Base-by-base conservation (phyloP, 371 early-diverging fungal species). In the Mucor velutinosus region DNA sequence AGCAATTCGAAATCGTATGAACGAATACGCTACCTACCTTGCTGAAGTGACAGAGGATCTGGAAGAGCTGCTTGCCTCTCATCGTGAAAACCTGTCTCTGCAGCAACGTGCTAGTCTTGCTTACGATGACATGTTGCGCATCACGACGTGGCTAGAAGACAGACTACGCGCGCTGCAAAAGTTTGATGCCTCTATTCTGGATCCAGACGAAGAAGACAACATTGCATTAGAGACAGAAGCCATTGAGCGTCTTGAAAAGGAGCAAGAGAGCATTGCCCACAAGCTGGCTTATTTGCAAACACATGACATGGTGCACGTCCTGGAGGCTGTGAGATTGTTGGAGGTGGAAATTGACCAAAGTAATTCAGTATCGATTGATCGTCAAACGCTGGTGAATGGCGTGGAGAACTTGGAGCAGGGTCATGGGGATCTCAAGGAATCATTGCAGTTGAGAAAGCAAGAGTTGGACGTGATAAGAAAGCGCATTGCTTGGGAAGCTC, bases 141-240 rank as follows among this genome's bases (percentile, higher is more conserved):
- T 84, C 57, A 75, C 70, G 0, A 59, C 62, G 17, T 84, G 83
- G 84, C 63, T 82, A n/a, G 80, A 76, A 35, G 76, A 84, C 29
- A 67, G 78, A 25, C 30, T 65, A 5, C 60, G 69, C 11, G 43
- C 70, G 21, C 17, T 77, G 11, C 67, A 76, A 15, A 72, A 69
- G 45, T 66, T 76, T 59, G 75, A 74, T 27, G 32, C 64, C 15
- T 55, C 67, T 7, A 71, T 66, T 17, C 39, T 70, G 17, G 35
- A 71, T 15, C 69, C 71, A 43, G 59, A 66, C 8, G 75, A 69
- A 17, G 69, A 69, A 12, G 71, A 76, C 8, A 58, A 43, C 0
- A 68, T 72, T 61, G 37, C 29, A 0, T 14, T 72, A 14, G 76
- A 75, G 33, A 68, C 76, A 8, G 72, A 79, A 11, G 61, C 65